Conservation (phyloP, 2,329 filamentous ascomycete species). For the Tolypocladium tropicale region DNA sequence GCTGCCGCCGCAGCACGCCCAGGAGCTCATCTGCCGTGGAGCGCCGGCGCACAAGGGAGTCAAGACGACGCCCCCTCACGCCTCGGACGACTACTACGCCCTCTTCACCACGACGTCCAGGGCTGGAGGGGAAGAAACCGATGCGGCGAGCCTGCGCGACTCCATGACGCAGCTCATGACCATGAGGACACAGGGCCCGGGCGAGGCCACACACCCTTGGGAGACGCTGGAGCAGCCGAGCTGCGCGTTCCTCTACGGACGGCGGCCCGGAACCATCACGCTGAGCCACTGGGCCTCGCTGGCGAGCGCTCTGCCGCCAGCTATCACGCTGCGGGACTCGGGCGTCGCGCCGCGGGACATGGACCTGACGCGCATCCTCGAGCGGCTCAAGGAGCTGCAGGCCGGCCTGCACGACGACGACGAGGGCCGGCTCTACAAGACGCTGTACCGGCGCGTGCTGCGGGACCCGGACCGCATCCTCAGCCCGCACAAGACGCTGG, state of each 20-base stretch:
- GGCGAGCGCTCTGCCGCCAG: constrained; percentile 44
- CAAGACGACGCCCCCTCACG: constrained; percentile 42
- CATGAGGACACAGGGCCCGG: constrained; percentile 33
- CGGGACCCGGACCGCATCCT: constrained; percentile 54
- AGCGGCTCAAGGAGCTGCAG: constrained; percentile 49
- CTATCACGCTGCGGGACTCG: constrained; percentile 47
- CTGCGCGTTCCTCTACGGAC: constrained; percentile 57
- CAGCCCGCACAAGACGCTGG: constrained; percentile 52
- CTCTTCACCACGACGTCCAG: constrained; percentile 41
- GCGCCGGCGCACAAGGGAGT: constrained; percentile 47
- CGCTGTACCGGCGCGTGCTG: constrained; percentile 58
- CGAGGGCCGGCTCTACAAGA: constrained; percentile 48
- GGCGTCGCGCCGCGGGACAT: constrained; percentile 51
- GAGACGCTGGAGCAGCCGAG: constrained; percentile 66
- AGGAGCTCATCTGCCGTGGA: constrained; percentile 47
- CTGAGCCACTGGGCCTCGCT: constrained; percentile 58
- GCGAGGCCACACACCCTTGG: constrained; percentile 45
- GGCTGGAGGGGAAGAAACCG: constrained; percentile 32
- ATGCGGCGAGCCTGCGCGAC: constrained; percentile 40
- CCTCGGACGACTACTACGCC: constrained; percentile 43
- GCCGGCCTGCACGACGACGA: constrained; percentile 44
- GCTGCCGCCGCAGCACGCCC: constrained; percentile 42
- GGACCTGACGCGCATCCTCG: constrained; percentile 45
- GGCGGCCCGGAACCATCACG: constrained; percentile 58
- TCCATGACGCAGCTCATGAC: constrained; percentile 50